Base-by-base conservation (phyloP, 805 yeast genomes). In the Ogataea populi-albae region DNA sequence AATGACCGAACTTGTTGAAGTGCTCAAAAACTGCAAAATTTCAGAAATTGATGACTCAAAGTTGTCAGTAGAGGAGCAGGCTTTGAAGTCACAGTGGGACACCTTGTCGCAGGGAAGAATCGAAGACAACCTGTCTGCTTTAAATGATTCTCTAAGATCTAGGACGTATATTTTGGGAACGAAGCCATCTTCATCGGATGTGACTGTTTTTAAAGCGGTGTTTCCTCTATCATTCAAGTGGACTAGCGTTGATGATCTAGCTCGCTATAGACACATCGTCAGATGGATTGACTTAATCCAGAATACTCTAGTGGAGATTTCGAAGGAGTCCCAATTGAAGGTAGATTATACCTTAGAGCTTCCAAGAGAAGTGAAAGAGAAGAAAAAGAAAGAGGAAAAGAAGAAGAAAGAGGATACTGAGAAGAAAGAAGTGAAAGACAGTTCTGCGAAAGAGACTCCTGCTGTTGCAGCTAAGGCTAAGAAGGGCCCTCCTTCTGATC, bases 251-350 rank as follows among this genome's bases (percentile, higher is more conserved):
- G 79, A 75, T 23, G 75, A 79, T 26, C 64, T 79, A 47, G 78
- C 81, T 31, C 62, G 71, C 31, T 68, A 69, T 60, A 84, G 97
- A 73, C 97, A 91, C 63, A 70, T 91, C 40, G 65, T 87, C 43
- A 83, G 98, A 73, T 93, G 98, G 98, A 76, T 78, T 17, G 97
- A 89, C 53, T 75, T 86, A 50, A 65, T 93, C 41, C 98, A 93
- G 67, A 76, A 80, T 54, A 66, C 79, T 22, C 40, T 54, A 31
- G 49, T 54, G 14, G 70, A 70, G 11, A 75, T 81, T 22, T 71
- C 76, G 34, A 72, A 64, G 40, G 70, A 61, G n/a, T 73, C 75
- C 33, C 69, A 77, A 50, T 56, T 85, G 44, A 56, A 47, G 29
- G 60, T 89, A 31, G 78, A 86, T 55, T 65, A 66, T 47, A 75